Evolutionary conservation across 2,329 filamentous ascomycete species (phyloP), one percentile per base, ranked within the genome.

Genomic region (Claviceps cyperi): DNA sequence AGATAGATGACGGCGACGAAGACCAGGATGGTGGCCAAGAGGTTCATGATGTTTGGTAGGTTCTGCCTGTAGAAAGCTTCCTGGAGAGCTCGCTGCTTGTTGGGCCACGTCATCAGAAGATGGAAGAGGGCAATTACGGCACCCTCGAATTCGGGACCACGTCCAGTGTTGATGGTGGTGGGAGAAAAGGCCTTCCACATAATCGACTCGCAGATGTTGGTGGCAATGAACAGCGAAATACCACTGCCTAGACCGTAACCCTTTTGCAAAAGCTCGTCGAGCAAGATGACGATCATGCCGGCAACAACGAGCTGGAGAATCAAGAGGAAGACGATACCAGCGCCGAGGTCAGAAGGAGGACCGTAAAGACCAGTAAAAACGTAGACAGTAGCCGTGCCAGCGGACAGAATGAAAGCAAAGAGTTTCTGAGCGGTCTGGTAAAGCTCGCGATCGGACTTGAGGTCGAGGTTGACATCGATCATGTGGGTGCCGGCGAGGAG

Each of bases 371-470:
- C 90, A 62, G 90, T 96, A 72, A 98, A 86, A 67, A 98, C 92
- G 72, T 94, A 97, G 63, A 98, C 92, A 61, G 90, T 95, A 64
- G 90, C 91, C 68, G 95, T 94, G 60, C 92, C 92, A 71, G 95
- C 92, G 57, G 91, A 94, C 60, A 98, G 80, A 67, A 98, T 94
- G 66, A 98, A 94, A 60, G 92, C 92, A 64, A 95, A 91, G 57
- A 95, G 85, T 78, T 98, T 98, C 80, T 98, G 92, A 51, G 94
- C 92, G 57, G 91, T 98, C 78, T 98, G 92, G 81, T 98, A 98
- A 57, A 98, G 83, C 77, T 98, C 92, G 72, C 92, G 92, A 73
- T 98, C 92, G 70, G 91, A 92, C 80, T 98, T 98, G 71, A 97
- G 84, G 78, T 98, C 92, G 63, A 98, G 86, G 81, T 98, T 97